Evolutionary conservation across 139 green algal species (phyloP).

Genomic region (Picochlorum sp.): DNA sequence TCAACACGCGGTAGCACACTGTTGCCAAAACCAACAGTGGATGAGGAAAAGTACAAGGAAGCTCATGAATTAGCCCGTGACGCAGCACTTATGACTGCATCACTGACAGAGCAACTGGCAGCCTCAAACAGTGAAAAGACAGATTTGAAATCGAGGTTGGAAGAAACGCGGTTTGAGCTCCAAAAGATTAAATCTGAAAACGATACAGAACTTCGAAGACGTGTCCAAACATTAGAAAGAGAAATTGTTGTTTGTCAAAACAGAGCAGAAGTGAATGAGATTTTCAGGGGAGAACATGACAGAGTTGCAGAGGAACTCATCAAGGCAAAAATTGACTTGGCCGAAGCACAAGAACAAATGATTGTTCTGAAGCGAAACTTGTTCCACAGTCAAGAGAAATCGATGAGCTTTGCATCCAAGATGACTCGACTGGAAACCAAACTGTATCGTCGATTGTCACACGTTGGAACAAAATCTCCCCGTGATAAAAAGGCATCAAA

Average conservation of each 20-base stretch:
- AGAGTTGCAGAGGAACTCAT: slow-evolving; percentile 30
- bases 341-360: slow-evolving; percentile 30
- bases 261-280: slow-evolving; percentile 24
- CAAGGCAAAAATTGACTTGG: slow-evolving; percentile 27
- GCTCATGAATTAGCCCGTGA: slow-evolving; percentile 7
- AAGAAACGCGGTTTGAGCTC: slow-evolving; percentile 17
- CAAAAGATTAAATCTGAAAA: slow-evolving; percentile 9
- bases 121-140: slow-evolving; percentile 9
- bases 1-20: not conserved
- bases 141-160: slow-evolving; percentile 16
- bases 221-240: slow-evolving; percentile 24
- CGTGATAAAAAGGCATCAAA: too few relatives aligned
- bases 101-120: slow-evolving; percentile 6
- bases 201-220: slow-evolving; percentile 19
- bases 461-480: not conserved
- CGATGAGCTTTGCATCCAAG: slow-evolving; percentile 23
- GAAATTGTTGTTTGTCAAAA: slow-evolving; percentile 25
- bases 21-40: slow-evolving; percentile 7
- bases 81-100: not conserved
- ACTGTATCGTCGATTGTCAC: slow-evolving; percentile 1
- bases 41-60: slow-evolving; percentile 18
- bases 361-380: slow-evolving; percentile 25
- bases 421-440: slow-evolving; percentile 32
- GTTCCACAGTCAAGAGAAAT: slow-evolving; percentile 27
- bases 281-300: slow-evolving; percentile 34